A percentile compares a stretch with the other conserved stretches of the same genome.
Evolutionary conservation across 148 eudicot species (phyloP).

Genomic region (Heliosperma pusillum): DNA sequence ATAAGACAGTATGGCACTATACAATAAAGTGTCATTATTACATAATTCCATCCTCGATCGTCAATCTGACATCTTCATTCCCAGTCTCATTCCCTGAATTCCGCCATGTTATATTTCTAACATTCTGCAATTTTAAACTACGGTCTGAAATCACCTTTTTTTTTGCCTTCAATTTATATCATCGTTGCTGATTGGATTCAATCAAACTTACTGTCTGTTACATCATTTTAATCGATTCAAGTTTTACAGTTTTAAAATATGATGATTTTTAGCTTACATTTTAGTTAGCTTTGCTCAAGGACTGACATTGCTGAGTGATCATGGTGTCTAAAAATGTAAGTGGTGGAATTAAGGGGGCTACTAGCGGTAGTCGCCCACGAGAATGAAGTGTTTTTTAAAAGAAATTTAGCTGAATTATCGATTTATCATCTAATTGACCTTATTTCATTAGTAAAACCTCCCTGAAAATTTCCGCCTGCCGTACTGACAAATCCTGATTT

Average conservation of each 20-base stretch:
- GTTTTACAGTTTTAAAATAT: neutral
- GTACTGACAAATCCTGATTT: no score
- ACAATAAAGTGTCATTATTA: neutral
- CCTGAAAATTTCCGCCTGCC: no score
- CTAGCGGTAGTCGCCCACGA: no score
- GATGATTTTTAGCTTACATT: neutral
- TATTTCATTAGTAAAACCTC: no score
- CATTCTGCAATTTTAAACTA: neutral
- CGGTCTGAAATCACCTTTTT: neutral
- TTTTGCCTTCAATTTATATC: neutral
- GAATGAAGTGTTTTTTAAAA: no score
- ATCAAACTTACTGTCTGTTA: neutral
- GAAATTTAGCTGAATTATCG: no score
- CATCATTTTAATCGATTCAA: neutral
- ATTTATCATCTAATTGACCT: neutral
- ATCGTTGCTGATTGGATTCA: neutral
- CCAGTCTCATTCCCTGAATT: neutral
- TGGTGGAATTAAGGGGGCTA: neutral
- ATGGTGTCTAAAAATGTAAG: no score
- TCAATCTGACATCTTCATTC: neutral
- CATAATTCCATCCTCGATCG: neutral
- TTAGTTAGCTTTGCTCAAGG: neutral
- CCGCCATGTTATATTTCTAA: neutral
- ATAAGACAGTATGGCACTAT: no score
- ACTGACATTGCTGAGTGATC: neutral